phyloP scores from a whole-genome alignment of 352 stramenopile genomes.

The Globisporangium cederbergense region DNA sequence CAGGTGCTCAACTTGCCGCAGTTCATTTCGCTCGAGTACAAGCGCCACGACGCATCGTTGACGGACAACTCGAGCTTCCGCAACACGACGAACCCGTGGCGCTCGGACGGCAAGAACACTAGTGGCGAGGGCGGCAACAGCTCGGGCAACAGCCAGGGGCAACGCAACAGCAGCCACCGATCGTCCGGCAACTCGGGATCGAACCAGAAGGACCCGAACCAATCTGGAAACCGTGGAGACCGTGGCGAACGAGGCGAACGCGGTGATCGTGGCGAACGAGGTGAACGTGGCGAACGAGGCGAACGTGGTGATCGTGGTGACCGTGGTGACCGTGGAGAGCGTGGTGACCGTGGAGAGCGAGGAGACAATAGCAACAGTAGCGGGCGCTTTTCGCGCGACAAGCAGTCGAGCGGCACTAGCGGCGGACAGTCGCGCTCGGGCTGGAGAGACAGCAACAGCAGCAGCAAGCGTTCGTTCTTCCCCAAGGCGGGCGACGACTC shows the following conservation, averaged over 20 bases:
- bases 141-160: conserved; percentile 40
- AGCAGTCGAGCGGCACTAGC: conserved; percentile 4
- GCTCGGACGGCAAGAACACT: conserved; percentile 49
- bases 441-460: conserved; percentile 53
- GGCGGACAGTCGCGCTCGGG: conserved; percentile 35
- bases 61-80: conserved; percentile 80
- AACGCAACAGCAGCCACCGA: conserved; percentile 18
- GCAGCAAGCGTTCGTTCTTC: conserved; percentile 36
- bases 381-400: conserved; percentile 55
- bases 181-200: conserved; percentile 10
- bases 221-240: conserved; percentile 12
- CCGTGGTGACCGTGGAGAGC: conserved; percentile 23
- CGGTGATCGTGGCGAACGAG: conserved; percentile 9
- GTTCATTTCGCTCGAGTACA: conserved; percentile 92
- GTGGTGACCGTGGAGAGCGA: conserved; percentile 16
- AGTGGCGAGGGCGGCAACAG: conserved; percentile 26
- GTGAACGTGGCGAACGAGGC: conserved; percentile 9
- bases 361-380: conserved; percentile 25
- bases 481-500: conserved; percentile 40
- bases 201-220: conserved; percentile 18
- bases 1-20: conserved; percentile 89
- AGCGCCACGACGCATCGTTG: conserved; percentile 85
- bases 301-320: conserved; percentile 11
- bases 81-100: conserved; percentile 72
- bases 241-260: conserved; percentile 4